Evolutionary conservation across 169 alveolate species (phyloP), one percentile per base, ranked within the genome.

Genomic region (Babesia bovis): DNA sequence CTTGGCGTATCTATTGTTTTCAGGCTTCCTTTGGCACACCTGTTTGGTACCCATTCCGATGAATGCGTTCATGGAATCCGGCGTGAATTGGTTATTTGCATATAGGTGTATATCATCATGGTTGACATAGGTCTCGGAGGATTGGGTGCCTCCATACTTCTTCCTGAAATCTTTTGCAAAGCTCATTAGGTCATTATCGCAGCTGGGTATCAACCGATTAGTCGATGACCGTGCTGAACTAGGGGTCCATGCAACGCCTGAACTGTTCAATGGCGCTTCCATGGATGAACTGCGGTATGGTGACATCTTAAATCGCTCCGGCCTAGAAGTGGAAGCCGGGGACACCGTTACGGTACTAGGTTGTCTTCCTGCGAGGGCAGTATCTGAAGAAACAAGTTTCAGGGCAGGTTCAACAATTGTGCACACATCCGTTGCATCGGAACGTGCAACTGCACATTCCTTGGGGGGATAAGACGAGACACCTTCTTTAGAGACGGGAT

Each of bases 81-180:
- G n/a, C n/a, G n/a, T n/a, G n/a, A n/a, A n/a, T n/a, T n/a, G n/a
- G n/a, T n/a, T n/a, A n/a, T n/a, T n/a, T n/a, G n/a, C n/a, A n/a
- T n/a, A n/a, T n/a, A n/a, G n/a, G n/a, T n/a, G n/a, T n/a, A n/a
- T n/a, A n/a, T n/a, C n/a, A n/a, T n/a, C n/a, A n/a, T n/a, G n/a
- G n/a, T n/a, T n/a, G n/a, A n/a, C n/a, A n/a, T n/a, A n/a, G n/a
- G n/a, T n/a, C n/a, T n/a, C n/a, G n/a, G n/a, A n/a, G n/a, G n/a
- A 47, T 17, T 47, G 19, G 19, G 36, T 30, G 7, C 38, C 55
- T 12, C 69, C 69, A 60, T 63, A 63, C 21, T 28, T 63, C 13
- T 12, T 40, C 4, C 60, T 9, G 60, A 63, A 63, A 0, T 45
- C 51, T 23, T 32, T 23, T 5, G 73, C 73, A 33, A 63, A 63